A percentile compares a stretch with the other conserved stretches of the same genome.
Evolutionary conservation across 139 green algal species (phyloP).

Genomic region (Coelastrella sp.): DNA sequence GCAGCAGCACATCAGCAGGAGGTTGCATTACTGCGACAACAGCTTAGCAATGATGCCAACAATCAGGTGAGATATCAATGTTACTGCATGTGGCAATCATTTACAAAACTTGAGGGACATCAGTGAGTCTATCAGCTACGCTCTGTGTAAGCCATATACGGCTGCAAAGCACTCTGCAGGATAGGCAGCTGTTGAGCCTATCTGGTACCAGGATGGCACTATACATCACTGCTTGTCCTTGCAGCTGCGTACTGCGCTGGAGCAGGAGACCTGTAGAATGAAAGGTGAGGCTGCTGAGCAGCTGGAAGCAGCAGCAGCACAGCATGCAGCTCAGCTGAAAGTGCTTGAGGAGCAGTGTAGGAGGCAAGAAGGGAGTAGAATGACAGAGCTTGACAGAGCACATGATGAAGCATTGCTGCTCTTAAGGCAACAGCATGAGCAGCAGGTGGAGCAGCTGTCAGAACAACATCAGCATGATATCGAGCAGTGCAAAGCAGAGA

Average conservation of each 20-base stretch:
- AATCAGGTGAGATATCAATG: slow-evolving; percentile 15
- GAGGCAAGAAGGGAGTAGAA: no score
- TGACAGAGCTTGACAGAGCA: not conserved
- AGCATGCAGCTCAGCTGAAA: slow-evolving; percentile 17
- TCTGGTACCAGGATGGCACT: no score
- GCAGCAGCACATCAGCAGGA: not conserved
- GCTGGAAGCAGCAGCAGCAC: slow-evolving; percentile 19
- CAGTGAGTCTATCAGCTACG: no score
- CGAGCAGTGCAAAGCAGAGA: slow-evolving; percentile 6
- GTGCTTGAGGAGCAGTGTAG: not conserved
- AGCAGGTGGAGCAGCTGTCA: slow-evolving; percentile 17
- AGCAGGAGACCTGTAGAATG: slow-evolving; percentile 16
- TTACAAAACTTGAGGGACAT: no score
- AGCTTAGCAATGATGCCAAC: slow-evolving; percentile 20
- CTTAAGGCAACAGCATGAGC: slow-evolving; percentile 5
- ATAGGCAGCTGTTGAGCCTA: no score
- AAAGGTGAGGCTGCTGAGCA: slow-evolving; percentile 5
- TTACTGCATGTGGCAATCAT: no score
- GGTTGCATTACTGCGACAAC: slow-evolving; percentile 32
- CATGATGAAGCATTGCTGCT: not conserved
- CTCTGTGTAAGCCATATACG: no score
- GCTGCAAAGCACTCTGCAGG: no score
- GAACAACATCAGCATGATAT: not conserved
- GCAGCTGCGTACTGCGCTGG: slow-evolving; percentile 43
- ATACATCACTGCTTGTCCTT: not conserved